These are phyloP conservation scores for Sporothrix luriei DNA, from an alignment of 2,329 filamentous ascomycete genomes.

Conservation along the genomic window DNA sequence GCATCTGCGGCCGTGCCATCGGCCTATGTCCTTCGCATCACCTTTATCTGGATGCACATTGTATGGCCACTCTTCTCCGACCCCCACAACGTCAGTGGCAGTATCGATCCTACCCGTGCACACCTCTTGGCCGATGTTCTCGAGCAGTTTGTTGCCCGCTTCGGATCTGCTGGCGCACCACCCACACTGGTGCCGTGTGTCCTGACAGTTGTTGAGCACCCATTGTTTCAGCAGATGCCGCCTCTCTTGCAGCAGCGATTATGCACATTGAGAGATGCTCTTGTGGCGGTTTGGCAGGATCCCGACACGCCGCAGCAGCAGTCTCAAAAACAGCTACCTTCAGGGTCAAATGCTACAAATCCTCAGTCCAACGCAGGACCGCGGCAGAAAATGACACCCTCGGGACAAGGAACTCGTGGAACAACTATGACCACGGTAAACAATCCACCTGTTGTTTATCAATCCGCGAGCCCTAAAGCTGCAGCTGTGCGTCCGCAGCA, in stretches of 20 bases:
- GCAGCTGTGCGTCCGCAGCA: background rate
- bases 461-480: conserved; percentile 9
- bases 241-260: conserved; percentile 23
- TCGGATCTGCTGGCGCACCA: conserved; percentile 39
- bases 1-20: conserved; percentile 17
- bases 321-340: background rate
- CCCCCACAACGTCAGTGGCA: background rate
- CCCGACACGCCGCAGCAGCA: background rate
- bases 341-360: background rate
- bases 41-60: conserved; percentile 28
- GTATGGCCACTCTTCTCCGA: background rate
- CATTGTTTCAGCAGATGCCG: background rate
- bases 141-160: conserved; percentile 34
- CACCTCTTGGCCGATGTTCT: conserved; percentile 21
- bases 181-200: conserved; percentile 39
- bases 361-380: background rate
- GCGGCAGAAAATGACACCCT: background rate
- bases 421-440: background rate
- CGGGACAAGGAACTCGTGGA: background rate
- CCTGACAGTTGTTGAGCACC: conserved; percentile 6
- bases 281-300: conserved; percentile 9
- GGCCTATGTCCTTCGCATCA: conserved; percentile 26
- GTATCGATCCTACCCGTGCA: background rate
- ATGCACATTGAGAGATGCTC: background rate
- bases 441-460: background rate